Conservation (phyloP, 2,329 filamentous ascomycete species). For the Pestalotiopsis sp. region DNA sequence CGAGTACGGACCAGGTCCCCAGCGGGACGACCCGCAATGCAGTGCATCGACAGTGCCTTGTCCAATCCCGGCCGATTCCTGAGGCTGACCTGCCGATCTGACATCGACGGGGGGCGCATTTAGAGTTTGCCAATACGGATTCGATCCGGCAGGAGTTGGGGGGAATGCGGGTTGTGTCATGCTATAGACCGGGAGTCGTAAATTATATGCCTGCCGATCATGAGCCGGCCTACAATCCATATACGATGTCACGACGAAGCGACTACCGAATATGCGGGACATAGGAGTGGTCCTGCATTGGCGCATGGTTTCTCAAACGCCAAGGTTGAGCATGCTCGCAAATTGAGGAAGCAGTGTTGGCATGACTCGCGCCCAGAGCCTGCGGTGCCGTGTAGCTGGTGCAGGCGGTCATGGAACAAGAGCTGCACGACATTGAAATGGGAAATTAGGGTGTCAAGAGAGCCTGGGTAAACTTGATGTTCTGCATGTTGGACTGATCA, state of each 20-base stretch:
- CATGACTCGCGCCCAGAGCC: neutral
- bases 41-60: neutral
- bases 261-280: neutral
- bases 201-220: neutral
- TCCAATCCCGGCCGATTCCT: neutral
- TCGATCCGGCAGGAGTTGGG: neutral
- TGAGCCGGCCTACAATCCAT: neutral
- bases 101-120: neutral
- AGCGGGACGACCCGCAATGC: neutral
- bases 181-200: neutral
- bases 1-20: neutral
- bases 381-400: too few relatives aligned
- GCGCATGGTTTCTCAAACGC: neutral
- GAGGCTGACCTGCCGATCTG: neutral
- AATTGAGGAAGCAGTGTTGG: neutral
- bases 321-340: neutral
- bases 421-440: too few relatives aligned
- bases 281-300: neutral
- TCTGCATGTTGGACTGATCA: too few relatives aligned
- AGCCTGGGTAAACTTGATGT: too few relatives aligned
- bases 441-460: too few relatives aligned
- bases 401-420: too few relatives aligned
- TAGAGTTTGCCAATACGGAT: neutral
- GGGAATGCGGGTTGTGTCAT: neutral
- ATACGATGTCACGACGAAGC: neutral